phyloP scores from a whole-genome alignment of 805 yeast genomes.

The Saccharomycopsis schoenii region DNA sequence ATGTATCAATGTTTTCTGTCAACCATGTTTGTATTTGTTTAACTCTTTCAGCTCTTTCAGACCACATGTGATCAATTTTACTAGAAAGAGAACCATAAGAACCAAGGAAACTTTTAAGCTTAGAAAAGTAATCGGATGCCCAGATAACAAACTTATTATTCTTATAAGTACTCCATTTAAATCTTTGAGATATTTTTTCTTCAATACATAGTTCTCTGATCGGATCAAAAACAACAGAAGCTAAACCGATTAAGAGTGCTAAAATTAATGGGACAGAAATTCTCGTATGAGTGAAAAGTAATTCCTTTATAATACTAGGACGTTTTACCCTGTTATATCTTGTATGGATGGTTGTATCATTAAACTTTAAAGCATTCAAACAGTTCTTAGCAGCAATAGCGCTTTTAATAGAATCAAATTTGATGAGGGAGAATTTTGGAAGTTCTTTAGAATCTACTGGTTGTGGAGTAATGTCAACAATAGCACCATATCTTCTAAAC shows the following conservation, averaged over 20 bases:
- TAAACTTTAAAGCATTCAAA: slow-evolving; percentile 65
- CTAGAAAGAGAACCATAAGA: slow-evolving; percentile 21
- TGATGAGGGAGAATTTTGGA: slow-evolving; percentile 44
- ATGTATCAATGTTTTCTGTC: slow-evolving; percentile 82
- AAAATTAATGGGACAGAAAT: slow-evolving; percentile 72
- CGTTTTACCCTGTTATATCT: slow-evolving; percentile 53
- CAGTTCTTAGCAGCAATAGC: slow-evolving; percentile 88
- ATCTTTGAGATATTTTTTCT: slow-evolving; percentile 57
- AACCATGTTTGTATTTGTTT: slow-evolving; percentile 70
- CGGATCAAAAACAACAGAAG: slow-evolving; percentile 87
- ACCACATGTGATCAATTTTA: slow-evolving; percentile 40
- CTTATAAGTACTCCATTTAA: slow-evolving; percentile 38
- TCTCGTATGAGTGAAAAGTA: slow-evolving; percentile 66
- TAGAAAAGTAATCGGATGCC: slow-evolving; percentile 23
- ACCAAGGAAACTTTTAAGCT: slow-evolving; percentile 29
- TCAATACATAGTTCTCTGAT: slow-evolving; percentile 73
- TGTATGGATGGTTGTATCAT: slow-evolving; percentile 60
- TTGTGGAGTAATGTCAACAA: slow-evolving; percentile 61
- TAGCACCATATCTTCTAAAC: slow-evolving; percentile 80
- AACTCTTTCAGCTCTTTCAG: slow-evolving; percentile 57
- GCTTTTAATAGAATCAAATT: slow-evolving; percentile 46
- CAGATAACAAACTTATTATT: slow-evolving; percentile 29
- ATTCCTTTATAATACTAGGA: slow-evolving; percentile 43
- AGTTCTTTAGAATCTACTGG: slow-evolving; percentile 34
- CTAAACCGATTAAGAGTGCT: slow-evolving; percentile 70